These are phyloP conservation scores for Talaromyces piceae DNA, from an alignment of 2,329 filamentous ascomycete genomes.

Conservation along the genomic window DNA sequence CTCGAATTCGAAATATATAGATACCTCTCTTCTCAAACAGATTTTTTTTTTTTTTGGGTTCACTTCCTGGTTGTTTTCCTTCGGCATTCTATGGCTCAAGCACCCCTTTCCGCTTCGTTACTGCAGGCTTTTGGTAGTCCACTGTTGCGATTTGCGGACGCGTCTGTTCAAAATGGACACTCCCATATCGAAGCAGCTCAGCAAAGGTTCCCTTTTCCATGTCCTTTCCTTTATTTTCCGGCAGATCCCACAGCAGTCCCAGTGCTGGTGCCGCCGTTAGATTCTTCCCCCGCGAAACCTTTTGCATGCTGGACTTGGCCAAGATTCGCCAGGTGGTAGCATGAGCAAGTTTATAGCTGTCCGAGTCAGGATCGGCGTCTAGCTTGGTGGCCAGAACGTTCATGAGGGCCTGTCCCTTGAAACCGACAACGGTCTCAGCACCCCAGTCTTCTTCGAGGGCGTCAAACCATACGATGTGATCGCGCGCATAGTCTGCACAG, in stretches of 20 bases:
- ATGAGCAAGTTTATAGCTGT: conserved; percentile 23
- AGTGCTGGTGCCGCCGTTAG: conserved; percentile 16
- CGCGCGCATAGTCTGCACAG: conserved; percentile 23
- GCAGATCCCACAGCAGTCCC: conserved; percentile 22
- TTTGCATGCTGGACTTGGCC: conserved; percentile 19
- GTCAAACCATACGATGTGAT: conserved; percentile 22
- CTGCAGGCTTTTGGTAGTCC: conserved; percentile 10
- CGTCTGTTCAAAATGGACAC: conserved; percentile 22
- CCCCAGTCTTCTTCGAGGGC: conserved; percentile 15
- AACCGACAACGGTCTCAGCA: conserved; percentile 20
- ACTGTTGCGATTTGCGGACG: conserved; percentile 12
- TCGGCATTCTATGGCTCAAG: conserved; percentile 16
- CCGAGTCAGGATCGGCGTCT: conserved; percentile 18
- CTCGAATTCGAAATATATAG: neutral
- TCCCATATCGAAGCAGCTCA: conserved; percentile 22
- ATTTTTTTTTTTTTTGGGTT: no score
- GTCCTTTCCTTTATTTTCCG: conserved; percentile 18
- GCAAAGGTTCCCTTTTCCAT: conserved; percentile 22
- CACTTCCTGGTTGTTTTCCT: no score
- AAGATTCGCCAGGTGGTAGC: conserved; percentile 19
- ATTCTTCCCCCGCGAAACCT: conserved; percentile 23
- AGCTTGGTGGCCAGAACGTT: conserved; percentile 19
- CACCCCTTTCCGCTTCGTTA: conserved; percentile 16
- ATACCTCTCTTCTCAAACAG: neutral
- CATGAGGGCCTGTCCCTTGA: conserved; percentile 19